Evolutionary conservation across 805 yeast genomes (phyloP), one percentile per base, ranked within the genome.

Genomic region (Suhomyces xylopsoci): DNA sequence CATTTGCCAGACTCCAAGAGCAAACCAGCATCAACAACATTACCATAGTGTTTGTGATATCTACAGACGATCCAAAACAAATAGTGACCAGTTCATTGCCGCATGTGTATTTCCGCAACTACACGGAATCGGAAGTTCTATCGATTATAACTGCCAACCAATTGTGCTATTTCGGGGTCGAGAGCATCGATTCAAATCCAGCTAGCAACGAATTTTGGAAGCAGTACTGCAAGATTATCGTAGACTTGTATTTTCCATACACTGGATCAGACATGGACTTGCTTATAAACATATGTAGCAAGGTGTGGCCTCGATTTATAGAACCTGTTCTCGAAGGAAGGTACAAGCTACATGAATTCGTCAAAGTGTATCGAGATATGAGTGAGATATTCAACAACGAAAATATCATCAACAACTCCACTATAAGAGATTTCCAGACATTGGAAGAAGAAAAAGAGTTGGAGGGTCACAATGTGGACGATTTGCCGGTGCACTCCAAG

Each of bases 401-500:
- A 42, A 62, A 65, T 34, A 57, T 71, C 32, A 55, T 73, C 50
- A 64, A 60, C 58, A 73, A 67, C 58, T 60, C 73, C 7, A 51
- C 61, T 2, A 64, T 71, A 19, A 46, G 54, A n/a, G 70, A 65
- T 43, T 71, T 61, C 48, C 61, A 51, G 3, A 64, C 69, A 0
- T 48, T 55, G 54, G 60, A 58, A 40, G 63, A 57, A 7, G 74
- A 67, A 48, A 50, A 49, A 10, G 45, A 54, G 5, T 52, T 60
- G n/a, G 56, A 62, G 1, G 51, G 52, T 26, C 58, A 58, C 52
- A 50, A 50, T 58, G 61, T 66, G 14, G 59, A 76, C 49, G 85
- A 84, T 57, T 69, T 88, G 42, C 83, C 92, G 0, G 64, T 62
- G 7, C 78, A 81, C 48, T 80, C 93, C 2, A 87, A 88, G 62